Evolutionary conservation across 1,284 basidiomycete genomes (phyloP).

Genomic region (Ustilago cynodontis): DNA sequence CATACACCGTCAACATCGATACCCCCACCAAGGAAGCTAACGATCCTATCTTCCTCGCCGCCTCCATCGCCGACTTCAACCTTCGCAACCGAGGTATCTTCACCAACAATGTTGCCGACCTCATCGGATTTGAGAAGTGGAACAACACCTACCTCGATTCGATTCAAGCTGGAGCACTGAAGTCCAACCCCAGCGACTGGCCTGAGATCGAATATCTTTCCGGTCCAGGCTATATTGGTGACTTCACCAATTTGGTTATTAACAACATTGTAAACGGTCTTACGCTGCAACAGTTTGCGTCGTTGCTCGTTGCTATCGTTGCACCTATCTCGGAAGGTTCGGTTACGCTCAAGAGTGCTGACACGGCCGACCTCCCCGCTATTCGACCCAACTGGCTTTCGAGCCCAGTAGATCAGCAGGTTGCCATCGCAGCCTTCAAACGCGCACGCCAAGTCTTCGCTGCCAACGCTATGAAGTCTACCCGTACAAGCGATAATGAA

Average conservation of each 20-base stretch:
- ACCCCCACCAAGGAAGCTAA: conserved; percentile 48
- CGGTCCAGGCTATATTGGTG: conserved; percentile 54
- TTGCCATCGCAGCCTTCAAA: conserved; percentile 51
- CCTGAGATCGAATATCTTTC: conserved; percentile 58
- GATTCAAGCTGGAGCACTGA: conserved; percentile 41
- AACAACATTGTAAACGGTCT: conserved; percentile 41
- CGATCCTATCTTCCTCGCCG: conserved; percentile 49
- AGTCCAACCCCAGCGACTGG: conserved; percentile 48
- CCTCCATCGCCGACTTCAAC: conserved; percentile 43
- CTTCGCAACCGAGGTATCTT: conserved; percentile 42
- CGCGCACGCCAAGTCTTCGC: conserved; percentile 61
- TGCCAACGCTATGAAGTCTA: conserved; percentile 68
- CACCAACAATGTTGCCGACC: conserved; percentile 59
- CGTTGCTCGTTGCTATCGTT: conserved; percentile 53
- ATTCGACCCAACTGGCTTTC: conserved; percentile 71
- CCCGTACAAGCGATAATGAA: conserved; percentile 69
- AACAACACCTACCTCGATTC: conserved; percentile 36
- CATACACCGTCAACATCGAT: conserved; percentile 55
- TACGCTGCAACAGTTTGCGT: conserved; percentile 42
- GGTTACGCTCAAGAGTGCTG: conserved; percentile 70
- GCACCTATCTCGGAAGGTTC: conserved; percentile 68
- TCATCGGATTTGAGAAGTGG: conserved; percentile 56
- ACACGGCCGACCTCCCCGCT: conserved; percentile 71
- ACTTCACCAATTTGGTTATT: conserved; percentile 49
- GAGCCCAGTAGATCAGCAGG: conserved; percentile 67